Evolutionary conservation across 805 yeast species (phyloP), one percentile per base, ranked within the genome.

Genomic region (Lipomyces lipofer): DNA sequence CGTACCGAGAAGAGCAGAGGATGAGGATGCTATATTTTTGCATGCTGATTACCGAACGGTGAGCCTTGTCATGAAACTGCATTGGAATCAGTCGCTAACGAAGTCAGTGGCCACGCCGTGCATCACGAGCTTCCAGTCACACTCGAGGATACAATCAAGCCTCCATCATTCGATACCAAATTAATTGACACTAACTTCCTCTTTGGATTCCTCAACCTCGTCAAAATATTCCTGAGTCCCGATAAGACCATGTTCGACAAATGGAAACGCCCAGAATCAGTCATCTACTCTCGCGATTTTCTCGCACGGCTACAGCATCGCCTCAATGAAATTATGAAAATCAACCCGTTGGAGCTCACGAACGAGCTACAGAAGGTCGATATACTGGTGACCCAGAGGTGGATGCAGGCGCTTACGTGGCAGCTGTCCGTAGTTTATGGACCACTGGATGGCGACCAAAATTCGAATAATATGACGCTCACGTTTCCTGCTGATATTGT

Each of bases 371-470:
- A 46, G 27, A 15, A 36, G 19, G 50, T 36, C 15, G 50, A 46
- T 21, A 36, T 46, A 1, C 12, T 46, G 3, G 43, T 46, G 6
- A 46, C 50, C 30, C 50, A 33, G 28, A 19, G 30, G 10, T 46
- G 50, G 50, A 46, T 46, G 50, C 50, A 36, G 27, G 25, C 21
- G 13, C 50, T 46, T 2, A 24, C 43, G 6, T 46, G 50, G 50
- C 50, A 46, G 27, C 13, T 46, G 30, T 15, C 24, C 6, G 38
- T 46, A 6, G 22, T 24, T 19, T 4, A 19, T 8, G 47, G 47
- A 13, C 38, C 38, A 33, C 19, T 33, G 38, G 38, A 12, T 33
- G 38, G 8, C 19, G 40, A 35, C 42, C 19, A 17, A 17, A 15
- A 15, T 21, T 6, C 40, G 10, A 9, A 33, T 10, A 15, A 13